Evolutionary conservation across 2,329 filamentous ascomycete species (phyloP).

Genomic region (Zymoseptoria tritici): DNA sequence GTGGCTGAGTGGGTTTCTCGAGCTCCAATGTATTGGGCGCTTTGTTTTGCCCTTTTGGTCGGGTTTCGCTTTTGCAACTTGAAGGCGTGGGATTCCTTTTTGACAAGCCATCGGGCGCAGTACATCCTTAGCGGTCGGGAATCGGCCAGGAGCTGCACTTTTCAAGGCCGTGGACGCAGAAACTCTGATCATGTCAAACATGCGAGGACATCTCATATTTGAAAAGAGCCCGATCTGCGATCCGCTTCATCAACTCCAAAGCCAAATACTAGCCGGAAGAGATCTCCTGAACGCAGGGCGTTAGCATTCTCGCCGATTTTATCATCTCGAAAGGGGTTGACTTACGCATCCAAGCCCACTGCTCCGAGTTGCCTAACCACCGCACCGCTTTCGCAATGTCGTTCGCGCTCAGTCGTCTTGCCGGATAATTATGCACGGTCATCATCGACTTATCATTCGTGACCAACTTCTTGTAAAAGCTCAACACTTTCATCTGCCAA

Average conservation of each 20-base stretch:
- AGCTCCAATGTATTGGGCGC: no score
- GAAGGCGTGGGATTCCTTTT: no score
- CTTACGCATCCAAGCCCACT: constrained; percentile 63
- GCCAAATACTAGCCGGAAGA: constrained; percentile 78
- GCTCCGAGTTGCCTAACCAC: constrained; percentile 63
- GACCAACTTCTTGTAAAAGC: constrained; percentile 74
- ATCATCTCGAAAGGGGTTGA: background rate
- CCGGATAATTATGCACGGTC: constrained; percentile 47
- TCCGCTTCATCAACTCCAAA: constrained; percentile 70
- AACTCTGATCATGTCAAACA: background rate
- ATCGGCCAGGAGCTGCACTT: no score
- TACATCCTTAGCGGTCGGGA: no score
- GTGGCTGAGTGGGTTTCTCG: no score
- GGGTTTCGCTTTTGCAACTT: no score
- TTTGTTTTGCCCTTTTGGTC: no score
- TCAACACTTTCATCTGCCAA: constrained; percentile 63
- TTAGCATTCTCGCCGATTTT: background rate
- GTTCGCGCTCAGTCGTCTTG: constrained; percentile 56
- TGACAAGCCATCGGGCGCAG: no score
- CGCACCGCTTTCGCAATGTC: constrained; percentile 75
- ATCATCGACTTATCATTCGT: constrained; percentile 63
- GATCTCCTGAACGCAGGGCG: constrained; percentile 43
- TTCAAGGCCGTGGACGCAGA: background rate
- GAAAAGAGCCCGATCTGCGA: constrained; percentile 15
- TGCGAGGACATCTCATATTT: constrained; percentile 5